Conservation (phyloP, 2,329 filamentous ascomycete species). For the Raffaelea albimanens region DNA sequence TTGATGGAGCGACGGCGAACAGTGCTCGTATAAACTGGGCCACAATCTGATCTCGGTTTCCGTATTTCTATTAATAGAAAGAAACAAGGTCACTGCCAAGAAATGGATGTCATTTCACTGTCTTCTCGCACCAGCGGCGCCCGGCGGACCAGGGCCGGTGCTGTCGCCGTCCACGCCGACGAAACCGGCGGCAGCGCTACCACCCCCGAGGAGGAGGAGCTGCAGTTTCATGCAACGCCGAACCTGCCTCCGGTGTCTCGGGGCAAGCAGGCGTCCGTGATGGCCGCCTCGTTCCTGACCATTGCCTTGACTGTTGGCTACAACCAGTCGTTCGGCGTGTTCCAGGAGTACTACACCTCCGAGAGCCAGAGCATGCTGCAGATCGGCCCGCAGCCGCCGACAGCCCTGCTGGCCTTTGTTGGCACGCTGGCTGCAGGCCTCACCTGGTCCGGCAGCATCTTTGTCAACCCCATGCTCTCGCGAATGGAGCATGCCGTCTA, state of each 20-base stretch:
- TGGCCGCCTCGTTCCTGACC: conserved; percentile 32
- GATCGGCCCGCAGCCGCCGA: conserved; percentile 20
- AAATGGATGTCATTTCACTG: too few relatives aligned
- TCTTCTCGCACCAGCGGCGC: neutral
- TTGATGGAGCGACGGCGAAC: too few relatives aligned
- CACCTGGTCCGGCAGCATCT: conserved; percentile 39
- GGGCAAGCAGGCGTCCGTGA: conserved; percentile 30
- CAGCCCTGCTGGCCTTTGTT: conserved; percentile 36
- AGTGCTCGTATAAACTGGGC: too few relatives aligned
- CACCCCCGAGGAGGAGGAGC: conserved; percentile 1
- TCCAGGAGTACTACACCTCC: conserved; percentile 38
- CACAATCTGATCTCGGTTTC: too few relatives aligned
- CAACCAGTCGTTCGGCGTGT: conserved; percentile 39
- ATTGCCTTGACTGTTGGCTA: conserved; percentile 38
- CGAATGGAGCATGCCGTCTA: conserved; percentile 23
- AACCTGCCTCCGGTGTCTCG: conserved; percentile 24
- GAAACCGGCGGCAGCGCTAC: too few relatives aligned
- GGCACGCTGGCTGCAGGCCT: conserved; percentile 37
- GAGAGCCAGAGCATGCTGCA: conserved; percentile 27
- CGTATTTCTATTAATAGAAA: too few relatives aligned
- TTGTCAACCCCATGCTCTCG: conserved; percentile 37
- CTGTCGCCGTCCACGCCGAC: neutral
- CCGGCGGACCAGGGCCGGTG: conserved; percentile 1
- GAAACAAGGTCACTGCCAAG: too few relatives aligned
- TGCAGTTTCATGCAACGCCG: conserved; percentile 7